phyloP scores from a whole-genome alignment of 1,284 basidiomycete species.

The Pseudozyma sp. region DNA sequence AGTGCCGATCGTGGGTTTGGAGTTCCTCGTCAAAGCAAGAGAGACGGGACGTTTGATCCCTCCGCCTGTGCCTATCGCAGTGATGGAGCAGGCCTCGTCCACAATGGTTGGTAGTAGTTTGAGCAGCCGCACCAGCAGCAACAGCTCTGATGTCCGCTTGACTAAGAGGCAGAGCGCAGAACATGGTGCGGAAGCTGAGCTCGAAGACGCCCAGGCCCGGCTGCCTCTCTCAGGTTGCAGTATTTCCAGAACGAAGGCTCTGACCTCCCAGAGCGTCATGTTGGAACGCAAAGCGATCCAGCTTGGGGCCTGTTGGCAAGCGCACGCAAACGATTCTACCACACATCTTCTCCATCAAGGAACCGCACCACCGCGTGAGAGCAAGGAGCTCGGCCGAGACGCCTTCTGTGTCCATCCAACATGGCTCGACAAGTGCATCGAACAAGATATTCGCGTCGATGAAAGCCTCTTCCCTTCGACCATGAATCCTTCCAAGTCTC shows the following conservation, averaged over 20 bases:
- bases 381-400: conserved; percentile 13
- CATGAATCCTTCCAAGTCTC: conserved; percentile 34
- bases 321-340: conserved; percentile 15
- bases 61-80: conserved; percentile 11
- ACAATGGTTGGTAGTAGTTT: conserved; percentile 10
- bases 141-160: not conserved
- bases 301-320: conserved; percentile 44
- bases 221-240: conserved; percentile 38
- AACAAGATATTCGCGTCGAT: conserved; percentile 38
- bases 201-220: not conserved
- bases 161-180: not conserved
- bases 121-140: conserved; percentile 10
- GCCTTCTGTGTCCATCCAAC: conserved; percentile 40
- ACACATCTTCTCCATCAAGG: conserved; percentile 45
- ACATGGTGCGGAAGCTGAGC: not conserved
- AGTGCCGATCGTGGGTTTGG: conserved; percentile 43
- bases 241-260: conserved; percentile 28
- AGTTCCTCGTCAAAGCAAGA: conserved; percentile 34
- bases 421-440: conserved; percentile 50
- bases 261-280: conserved; percentile 27
- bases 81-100: conserved; percentile 10
- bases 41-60: conserved; percentile 26
- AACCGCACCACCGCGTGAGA: conserved; percentile 21
- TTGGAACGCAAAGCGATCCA: conserved; percentile 41
- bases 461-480: conserved; percentile 42